Evolutionary conservation across 1,284 basidiomycete species (phyloP), one percentile per base, ranked within the genome.

Genomic region (Mycena citricolor): DNA sequence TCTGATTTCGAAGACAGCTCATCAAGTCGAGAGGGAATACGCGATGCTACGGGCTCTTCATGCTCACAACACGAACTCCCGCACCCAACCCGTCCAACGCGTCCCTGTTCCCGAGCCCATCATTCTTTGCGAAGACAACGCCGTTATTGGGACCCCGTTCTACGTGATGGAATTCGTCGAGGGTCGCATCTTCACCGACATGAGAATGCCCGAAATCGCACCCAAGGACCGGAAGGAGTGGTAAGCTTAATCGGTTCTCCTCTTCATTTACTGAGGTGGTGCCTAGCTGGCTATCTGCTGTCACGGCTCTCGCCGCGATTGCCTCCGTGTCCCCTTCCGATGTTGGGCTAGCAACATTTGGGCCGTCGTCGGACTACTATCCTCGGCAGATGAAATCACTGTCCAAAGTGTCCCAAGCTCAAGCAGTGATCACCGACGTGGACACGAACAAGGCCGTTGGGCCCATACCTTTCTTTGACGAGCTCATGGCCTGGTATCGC

Each of bases 111-210:
- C 94, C 0, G 77, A 84, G 56, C 91, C 94, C 0, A 86, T 87
- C 55, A 74, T 84, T 26, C 71, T 97, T 1, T 97, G 93, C 62
- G 81, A 87, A 59, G 90, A 97, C 59, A 68, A 59, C 22, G 59
- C 66, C 2, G 77, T 97, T 17, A 76, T 95, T 14, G 95, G 94
- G 1, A 92, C 92, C 23, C 79, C 88, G 0, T 98, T 97, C 68
- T 98, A 97, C 63, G 76, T 98, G 28, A 97, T 97, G 94, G 86
- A 95, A 62, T 97, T 90, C 61, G 62, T 97, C 38, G 82, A 93
- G 34, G 95, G 94, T 1, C 75, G 95, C 32, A 95, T 97, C 59
- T 97, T 97, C 67, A 89, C 90, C 7, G 86, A 97, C 63, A 72
- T 80, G 11, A 68, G 79, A 44, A 86, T 97, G 81, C 78, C 78